Evolutionary conservation across 208 protist species (phyloP).

Genomic region (Trichomonas gallinae): DNA sequence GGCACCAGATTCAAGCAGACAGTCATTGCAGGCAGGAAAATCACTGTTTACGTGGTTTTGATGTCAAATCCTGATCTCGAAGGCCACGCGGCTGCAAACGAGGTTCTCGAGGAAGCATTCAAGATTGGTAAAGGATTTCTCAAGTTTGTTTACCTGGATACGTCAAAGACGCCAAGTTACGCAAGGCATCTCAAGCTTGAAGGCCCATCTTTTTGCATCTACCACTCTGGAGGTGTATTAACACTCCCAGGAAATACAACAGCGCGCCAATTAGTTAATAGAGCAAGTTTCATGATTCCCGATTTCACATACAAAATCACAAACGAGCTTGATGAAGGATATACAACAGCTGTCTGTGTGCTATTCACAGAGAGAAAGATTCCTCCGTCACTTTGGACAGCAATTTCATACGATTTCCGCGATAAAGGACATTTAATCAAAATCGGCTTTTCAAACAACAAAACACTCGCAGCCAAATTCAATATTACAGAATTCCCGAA

Average conservation of each 20-base stretch:
- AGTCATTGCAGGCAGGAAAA: neutral
- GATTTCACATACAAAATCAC: neutral
- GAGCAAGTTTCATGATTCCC: neutral
- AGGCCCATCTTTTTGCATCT: neutral
- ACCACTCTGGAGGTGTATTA: neutral
- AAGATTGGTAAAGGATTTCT: neutral
- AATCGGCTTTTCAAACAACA: neutral
- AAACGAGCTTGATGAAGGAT: neutral
- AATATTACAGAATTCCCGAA: neutral
- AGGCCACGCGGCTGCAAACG: neutral
- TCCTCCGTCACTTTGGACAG: neutral
- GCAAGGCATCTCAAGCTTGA: neutral
- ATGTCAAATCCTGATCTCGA: neutral
- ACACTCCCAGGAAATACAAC: neutral
- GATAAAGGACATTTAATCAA: neutral
- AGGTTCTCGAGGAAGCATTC: neutral
- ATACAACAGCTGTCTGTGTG: neutral
- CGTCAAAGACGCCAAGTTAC: neutral
- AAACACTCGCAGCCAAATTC: neutral
- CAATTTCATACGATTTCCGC: neutral
- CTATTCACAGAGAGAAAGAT: neutral
- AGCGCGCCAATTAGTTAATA: neutral
- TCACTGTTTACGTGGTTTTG: neutral
- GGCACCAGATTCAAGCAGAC: neutral
- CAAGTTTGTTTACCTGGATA: neutral